Conservation (phyloP, 169 alveolate species). For the Eimeria sp. region DNA sequence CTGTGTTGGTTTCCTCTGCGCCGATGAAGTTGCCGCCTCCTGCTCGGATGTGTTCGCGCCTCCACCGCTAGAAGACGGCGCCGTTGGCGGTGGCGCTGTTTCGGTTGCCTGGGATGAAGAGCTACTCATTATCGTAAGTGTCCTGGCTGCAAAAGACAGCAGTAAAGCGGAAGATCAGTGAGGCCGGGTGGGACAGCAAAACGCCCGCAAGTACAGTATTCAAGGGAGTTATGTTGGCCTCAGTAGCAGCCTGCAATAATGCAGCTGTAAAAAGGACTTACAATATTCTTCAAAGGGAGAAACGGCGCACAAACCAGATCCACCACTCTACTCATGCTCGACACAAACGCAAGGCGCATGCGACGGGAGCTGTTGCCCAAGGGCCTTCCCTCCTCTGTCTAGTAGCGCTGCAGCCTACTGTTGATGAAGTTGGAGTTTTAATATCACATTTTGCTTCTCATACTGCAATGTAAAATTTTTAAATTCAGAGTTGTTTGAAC, state of each 20-base stretch:
- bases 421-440: not conserved
- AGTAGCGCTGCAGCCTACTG: not conserved
- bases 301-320: not conserved
- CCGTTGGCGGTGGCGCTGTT: constrained; percentile 23
- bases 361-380: constrained; percentile 19
- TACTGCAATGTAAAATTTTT: not conserved
- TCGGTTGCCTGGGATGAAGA: constrained; percentile 19
- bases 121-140: constrained; percentile 8
- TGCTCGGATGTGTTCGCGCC: not conserved
- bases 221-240: not conserved
- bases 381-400: constrained; percentile 5
- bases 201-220: not conserved
- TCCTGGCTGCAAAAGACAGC: not conserved
- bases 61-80: constrained; percentile 7
- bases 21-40: not conserved
- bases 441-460: not conserved
- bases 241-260: not conserved
- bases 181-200: not conserved
- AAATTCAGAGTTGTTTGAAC: not conserved
- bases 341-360: constrained; percentile 36
- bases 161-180: not conserved
- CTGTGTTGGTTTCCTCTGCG: constrained; percentile 53
- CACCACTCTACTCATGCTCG: not conserved
- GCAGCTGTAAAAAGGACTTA: not conserved
- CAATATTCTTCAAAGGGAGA: not conserved